Evolutionary conservation across 495 filamentous ascomycete genomes (phyloP).

Genomic region (Xylaria grammica): DNA sequence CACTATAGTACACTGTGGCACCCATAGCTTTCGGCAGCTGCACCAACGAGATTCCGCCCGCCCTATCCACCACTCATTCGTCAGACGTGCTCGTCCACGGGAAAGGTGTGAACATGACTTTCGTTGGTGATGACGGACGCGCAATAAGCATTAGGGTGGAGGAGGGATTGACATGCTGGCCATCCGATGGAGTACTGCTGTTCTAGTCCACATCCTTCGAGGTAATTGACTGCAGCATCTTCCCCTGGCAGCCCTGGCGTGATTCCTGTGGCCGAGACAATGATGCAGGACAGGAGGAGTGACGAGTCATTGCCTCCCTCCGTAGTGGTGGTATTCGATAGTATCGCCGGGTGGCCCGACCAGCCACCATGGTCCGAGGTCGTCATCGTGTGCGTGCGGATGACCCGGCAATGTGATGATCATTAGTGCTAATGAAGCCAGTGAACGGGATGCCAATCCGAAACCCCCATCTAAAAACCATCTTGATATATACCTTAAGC

Average conservation of each 20-base stretch:
- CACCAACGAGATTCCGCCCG: slow-evolving; percentile 19
- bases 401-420: slow-evolving; percentile 13
- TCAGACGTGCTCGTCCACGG: slow-evolving; percentile 11
- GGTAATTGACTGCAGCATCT: slow-evolving; percentile 16
- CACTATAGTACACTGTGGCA: slow-evolving; percentile 7
- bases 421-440: slow-evolving; percentile 6
- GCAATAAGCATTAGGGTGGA: slow-evolving; percentile 7
- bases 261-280: slow-evolving; percentile 17
- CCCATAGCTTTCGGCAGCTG: slow-evolving; percentile 16
- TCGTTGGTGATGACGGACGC: slow-evolving; percentile 4
- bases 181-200: neutral
- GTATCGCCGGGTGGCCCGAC: slow-evolving; percentile 15
- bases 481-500: too few species aligned
- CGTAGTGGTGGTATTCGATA: slow-evolving; percentile 9
- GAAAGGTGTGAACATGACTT: slow-evolving; percentile 6
- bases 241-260: neutral
- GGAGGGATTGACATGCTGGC: slow-evolving; percentile 9
- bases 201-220: neutral
- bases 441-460: neutral
- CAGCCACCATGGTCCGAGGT: slow-evolving; percentile 19
- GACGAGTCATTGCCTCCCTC: slow-evolving; percentile 20
- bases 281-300: slow-evolving; percentile 12
- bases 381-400: slow-evolving; percentile 9
- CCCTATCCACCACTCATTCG: slow-evolving; percentile 22
- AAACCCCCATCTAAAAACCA: too few species aligned